Conservation (phyloP, 257 asterid species). For the Capsicum rhomboideum region DNA sequence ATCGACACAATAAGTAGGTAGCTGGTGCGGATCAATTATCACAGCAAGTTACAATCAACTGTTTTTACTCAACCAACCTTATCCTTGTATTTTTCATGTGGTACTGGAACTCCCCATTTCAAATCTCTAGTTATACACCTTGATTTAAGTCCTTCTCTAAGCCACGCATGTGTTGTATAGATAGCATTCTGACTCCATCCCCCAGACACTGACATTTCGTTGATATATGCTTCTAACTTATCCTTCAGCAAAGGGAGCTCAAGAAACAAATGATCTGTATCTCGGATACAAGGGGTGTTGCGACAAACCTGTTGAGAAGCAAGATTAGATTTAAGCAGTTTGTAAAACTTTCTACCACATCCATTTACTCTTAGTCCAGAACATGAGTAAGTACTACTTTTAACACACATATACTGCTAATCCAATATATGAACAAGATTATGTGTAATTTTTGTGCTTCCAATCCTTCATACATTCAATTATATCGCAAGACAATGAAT, state of each 20-base stretch:
- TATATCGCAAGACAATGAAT: not conserved
- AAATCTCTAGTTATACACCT: conserved; percentile 91
- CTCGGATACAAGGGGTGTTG: conserved; percentile 53
- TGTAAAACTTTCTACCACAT: not conserved
- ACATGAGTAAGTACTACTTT: not conserved
- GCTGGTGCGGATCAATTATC: not conserved
- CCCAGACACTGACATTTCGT: conserved; percentile 62
- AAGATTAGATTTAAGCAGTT: not conserved
- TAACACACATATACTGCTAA: not conserved
- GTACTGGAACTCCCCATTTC: conserved; percentile 98
- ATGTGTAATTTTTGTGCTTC: not conserved
- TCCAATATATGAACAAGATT: not conserved
- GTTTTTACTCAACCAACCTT: conserved; percentile 41
- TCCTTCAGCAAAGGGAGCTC: conserved; percentile 86
- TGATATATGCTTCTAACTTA: conserved; percentile 57
- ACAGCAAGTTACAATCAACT: not conserved
- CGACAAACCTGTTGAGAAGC: conserved; percentile 54
- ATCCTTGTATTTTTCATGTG: conserved; percentile 76
- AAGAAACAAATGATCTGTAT: conserved; percentile 79
- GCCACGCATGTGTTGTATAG: conserved; percentile 75
- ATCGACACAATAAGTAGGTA: not conserved
- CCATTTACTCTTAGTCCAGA: not conserved
- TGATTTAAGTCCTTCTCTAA: conserved; percentile 70
- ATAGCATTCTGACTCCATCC: conserved; percentile 98
- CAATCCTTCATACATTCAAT: not conserved